Conservation (phyloP, 2,329 filamentous ascomycete genomes). For the Fusarium buxicola region DNA sequence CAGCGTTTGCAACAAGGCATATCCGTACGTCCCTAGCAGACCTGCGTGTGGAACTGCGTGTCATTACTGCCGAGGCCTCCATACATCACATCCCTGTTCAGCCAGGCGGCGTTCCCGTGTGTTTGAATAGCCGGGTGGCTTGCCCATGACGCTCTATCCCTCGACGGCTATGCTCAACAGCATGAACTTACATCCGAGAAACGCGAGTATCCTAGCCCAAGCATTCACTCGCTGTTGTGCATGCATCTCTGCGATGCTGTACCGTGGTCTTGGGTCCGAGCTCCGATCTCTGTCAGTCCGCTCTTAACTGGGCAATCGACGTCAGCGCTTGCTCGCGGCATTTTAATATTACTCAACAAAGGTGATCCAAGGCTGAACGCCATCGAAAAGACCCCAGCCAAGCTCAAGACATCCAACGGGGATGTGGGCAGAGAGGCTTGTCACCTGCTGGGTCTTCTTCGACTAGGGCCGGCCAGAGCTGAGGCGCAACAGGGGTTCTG, state of each 20-base stretch:
- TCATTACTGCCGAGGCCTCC: slow-evolving; percentile 34
- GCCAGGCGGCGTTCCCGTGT: slow-evolving; percentile 32
- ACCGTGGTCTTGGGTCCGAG: slow-evolving; percentile 6
- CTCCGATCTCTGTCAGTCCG: slow-evolving; percentile 4
- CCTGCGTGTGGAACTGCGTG: slow-evolving; percentile 39
- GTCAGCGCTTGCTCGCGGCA: slow-evolving; percentile 6
- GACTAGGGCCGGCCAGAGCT: slow-evolving; percentile 22
- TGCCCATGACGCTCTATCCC: slow-evolving; percentile 21
- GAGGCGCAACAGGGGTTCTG: slow-evolving; percentile 31
- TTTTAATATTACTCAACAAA: slow-evolving; percentile 28
- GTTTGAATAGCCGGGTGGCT: slow-evolving; percentile 30
- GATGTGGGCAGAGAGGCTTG: slow-evolving; percentile 29
- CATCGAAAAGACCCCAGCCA: slow-evolving; percentile 12
- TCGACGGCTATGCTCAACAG: slow-evolving; percentile 17
- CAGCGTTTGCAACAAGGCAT: slow-evolving; percentile 10
- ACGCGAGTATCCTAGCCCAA: not conserved
- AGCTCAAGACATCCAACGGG: slow-evolving; percentile 27
- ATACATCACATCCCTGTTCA: slow-evolving; percentile 31
- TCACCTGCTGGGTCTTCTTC: slow-evolving; percentile 17
- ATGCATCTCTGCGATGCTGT: slow-evolving; percentile 12
- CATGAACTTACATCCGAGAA: not conserved
- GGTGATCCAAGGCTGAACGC: slow-evolving; percentile 3
- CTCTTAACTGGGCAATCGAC: slow-evolving; percentile 5
- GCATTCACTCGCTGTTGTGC: slow-evolving; percentile 3
- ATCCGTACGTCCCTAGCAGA: slow-evolving; percentile 18